phyloP scores from a whole-genome alignment of 2,329 filamentous ascomycete species.

The Penicillium sclerotiorum region DNA sequence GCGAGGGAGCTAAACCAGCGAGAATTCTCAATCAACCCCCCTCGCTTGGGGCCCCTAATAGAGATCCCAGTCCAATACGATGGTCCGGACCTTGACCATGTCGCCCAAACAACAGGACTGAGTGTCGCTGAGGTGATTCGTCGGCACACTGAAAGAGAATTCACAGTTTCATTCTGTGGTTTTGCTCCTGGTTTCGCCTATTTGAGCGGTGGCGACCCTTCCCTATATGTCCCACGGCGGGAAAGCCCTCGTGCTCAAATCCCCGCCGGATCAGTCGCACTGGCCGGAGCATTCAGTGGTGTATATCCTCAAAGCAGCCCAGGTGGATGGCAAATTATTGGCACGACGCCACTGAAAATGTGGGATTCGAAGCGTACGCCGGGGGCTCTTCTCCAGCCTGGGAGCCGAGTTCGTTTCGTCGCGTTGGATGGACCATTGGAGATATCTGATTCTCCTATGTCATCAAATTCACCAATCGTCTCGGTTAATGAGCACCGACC shows the following conservation, averaged over 20 bases:
- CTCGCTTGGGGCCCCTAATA: not conserved
- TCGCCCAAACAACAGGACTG: not conserved
- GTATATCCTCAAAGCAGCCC: not conserved
- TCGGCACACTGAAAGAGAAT: not conserved
- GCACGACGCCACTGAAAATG: not conserved
- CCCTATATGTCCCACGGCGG: not conserved
- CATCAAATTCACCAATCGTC: not conserved
- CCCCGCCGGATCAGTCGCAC: not conserved
- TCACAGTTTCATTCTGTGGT: not conserved
- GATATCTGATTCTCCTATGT: not conserved
- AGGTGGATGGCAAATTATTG: not conserved
- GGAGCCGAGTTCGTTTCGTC: not conserved
- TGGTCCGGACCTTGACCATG: not conserved
- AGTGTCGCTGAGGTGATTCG: not conserved
- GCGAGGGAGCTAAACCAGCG: not conserved
- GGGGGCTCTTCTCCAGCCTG: not conserved
- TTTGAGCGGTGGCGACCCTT: not conserved
- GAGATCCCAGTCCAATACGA: not conserved
- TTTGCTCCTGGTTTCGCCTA: not conserved
- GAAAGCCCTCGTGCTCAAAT: not conserved
- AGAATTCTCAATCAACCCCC: not conserved
- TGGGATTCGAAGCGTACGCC: not conserved
- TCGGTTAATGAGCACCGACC: not conserved
- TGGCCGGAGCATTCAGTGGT: not conserved
- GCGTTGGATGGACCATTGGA: not conserved